Evolutionary conservation across 202 grass and related monocot species (phyloP).

Genomic region (Zizania palustris): DNA sequence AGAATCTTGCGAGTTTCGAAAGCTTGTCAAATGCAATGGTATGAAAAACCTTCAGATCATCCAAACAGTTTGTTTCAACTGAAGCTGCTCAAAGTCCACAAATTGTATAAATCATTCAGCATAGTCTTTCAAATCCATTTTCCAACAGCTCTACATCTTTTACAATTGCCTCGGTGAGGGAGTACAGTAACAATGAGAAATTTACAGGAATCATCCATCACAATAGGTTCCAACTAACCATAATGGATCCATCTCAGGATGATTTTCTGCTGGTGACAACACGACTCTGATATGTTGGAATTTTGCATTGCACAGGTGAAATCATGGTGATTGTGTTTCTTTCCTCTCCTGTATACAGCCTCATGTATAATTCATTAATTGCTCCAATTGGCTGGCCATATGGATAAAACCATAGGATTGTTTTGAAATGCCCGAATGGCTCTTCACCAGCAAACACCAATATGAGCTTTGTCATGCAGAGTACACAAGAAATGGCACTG

Average conservation of each 20-base stretch:
- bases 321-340: not conserved
- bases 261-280: not conserved
- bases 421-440: not conserved
- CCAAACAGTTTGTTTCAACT: constrained; percentile 1
- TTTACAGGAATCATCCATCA: constrained; percentile 2
- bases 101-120: constrained; percentile 4
- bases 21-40: not conserved
- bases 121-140: not conserved
- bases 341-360: not conserved
- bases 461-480: constrained; percentile 39
- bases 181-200: constrained; percentile 5
- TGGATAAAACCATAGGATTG: constrained; percentile 2
- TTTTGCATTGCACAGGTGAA: not conserved
- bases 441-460: constrained; percentile 13
- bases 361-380: not conserved
- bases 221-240: not conserved
- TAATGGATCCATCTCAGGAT: constrained; percentile 27
- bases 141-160: constrained; percentile 41
- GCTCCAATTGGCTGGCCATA: not conserved
- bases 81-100: constrained; percentile 1
- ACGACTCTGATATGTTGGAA: not conserved
- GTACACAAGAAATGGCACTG: constrained; percentile 81
- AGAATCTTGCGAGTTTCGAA: not conserved
- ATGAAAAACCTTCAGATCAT: constrained; percentile 8
- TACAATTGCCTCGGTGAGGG: constrained; percentile 42